A percentile compares a stretch with the other conserved stretches of the same genome.
Conservation (phyloP, 2,329 filamentous ascomycete species). For the Samsoniella hepiali region DNA sequence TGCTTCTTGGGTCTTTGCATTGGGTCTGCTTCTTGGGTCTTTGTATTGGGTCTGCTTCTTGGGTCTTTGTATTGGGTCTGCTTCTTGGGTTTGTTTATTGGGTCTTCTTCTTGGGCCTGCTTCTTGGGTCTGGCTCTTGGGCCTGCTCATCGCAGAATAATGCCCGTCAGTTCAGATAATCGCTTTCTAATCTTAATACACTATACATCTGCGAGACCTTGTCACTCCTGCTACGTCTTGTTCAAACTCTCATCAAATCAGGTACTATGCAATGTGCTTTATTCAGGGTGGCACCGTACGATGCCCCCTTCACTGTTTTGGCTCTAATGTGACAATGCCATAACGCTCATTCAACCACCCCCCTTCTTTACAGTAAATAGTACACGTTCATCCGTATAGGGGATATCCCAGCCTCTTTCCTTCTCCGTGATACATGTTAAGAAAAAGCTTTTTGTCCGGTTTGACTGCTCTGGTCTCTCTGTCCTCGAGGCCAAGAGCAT, state of each 20-base stretch:
- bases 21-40: too few species aligned
- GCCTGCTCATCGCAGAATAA: neutral
- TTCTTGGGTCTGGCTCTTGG: neutral
- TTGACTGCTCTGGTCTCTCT: neutral
- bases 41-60: too few species aligned
- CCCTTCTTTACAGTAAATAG: slow-evolving; percentile 10
- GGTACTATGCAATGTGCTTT: neutral
- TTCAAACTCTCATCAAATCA: neutral
- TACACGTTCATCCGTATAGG: neutral
- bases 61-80: too few species aligned
- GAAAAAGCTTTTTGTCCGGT: neutral
- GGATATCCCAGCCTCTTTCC: neutral
- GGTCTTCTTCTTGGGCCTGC: too few species aligned
- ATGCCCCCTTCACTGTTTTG: neutral
- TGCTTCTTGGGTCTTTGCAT: too few species aligned
- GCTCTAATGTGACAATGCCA: slow-evolving; percentile 16
- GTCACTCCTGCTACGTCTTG: too few species aligned
- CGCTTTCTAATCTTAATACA: neutral
- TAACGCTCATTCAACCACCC: slow-evolving; percentile 5
- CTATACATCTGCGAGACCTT: neutral
- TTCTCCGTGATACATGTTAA: neutral
- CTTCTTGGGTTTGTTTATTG: too few species aligned
- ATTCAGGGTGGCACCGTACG: neutral
- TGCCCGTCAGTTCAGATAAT: neutral
- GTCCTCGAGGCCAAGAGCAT: neutral